Evolutionary conservation across 2,329 filamentous ascomycete species (phyloP).

Genomic region (Botrytis paeoniae): DNA sequence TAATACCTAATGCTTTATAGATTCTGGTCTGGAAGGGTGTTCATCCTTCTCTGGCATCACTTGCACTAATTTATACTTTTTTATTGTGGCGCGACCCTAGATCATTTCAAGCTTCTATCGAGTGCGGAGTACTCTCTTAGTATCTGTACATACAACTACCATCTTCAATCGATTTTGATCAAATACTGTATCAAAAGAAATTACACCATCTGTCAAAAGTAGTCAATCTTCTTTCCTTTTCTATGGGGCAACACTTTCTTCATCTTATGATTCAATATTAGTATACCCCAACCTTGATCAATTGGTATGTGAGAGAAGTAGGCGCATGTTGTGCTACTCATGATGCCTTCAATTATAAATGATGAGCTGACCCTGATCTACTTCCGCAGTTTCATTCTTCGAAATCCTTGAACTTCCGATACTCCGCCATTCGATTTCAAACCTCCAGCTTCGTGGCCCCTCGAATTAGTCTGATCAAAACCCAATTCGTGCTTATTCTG

Average conservation of each 20-base stretch:
- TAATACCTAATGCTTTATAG: not conserved
- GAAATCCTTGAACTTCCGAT: conserved; percentile 1
- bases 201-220: not conserved
- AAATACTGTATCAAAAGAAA: not conserved
- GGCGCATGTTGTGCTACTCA: conserved; percentile 17
- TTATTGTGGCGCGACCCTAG: not conserved
- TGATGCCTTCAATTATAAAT: conserved; percentile 25
- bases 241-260: not conserved
- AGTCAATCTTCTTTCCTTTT: not conserved
- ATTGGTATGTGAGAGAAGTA: conserved; percentile 18
- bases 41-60: conserved; percentile 6
- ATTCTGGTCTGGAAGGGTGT: conserved; percentile 10
- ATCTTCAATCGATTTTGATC: not conserved
- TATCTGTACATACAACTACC: conserved; percentile 1
- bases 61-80: conserved; percentile 15
- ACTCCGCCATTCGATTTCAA: conserved; percentile 15
- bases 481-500: conserved; percentile 5
- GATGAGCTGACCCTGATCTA: conserved; percentile 29
- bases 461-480: not conserved
- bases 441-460: conserved; percentile 6
- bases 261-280: not conserved
- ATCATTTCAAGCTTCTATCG: conserved; percentile 9
- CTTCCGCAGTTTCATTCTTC: conserved; percentile 29
- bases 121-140: conserved; percentile 7
- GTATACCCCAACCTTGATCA: not conserved